Conservation (phyloP, 306 rosid genomes). For the Castanea crenata region DNA sequence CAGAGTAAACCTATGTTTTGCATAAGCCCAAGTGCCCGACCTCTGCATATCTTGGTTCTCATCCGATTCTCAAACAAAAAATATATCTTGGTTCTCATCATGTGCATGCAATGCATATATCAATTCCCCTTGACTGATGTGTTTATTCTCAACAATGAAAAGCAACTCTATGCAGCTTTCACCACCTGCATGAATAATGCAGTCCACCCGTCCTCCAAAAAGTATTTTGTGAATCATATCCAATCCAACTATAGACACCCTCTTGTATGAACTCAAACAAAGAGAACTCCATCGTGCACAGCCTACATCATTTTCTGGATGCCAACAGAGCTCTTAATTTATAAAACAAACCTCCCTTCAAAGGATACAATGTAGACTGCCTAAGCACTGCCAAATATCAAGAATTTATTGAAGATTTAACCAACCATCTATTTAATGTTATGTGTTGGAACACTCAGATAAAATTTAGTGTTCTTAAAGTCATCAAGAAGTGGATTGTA, state of each 20-base stretch:
- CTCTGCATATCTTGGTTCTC: background rate
- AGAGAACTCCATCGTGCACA: background rate
- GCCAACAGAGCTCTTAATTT: background rate
- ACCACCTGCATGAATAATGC: background rate
- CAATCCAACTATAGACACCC: background rate
- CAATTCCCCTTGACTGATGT: background rate
- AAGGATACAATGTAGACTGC: background rate
- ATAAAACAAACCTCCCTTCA: background rate
- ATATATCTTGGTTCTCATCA: background rate
- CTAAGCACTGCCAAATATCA: background rate
- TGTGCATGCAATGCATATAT: background rate
- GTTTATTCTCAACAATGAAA: background rate
- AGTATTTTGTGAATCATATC: background rate
- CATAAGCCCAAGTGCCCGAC: background rate
- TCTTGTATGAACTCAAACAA: background rate
- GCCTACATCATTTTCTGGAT: background rate
- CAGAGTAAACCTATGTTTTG: background rate
- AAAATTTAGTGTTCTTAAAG: constrained; percentile 89
- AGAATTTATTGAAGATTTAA: background rate
- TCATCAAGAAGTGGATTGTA: constrained; percentile 91
- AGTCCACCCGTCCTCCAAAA: background rate
- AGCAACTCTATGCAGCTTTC: background rate
- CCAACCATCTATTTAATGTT: constrained; percentile 43
- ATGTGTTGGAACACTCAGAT: constrained; percentile 89
- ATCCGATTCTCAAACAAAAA: background rate